These are phyloP conservation scores for Pachysandra terminalis DNA, from an alignment of 164 flowering plant species.

Conservation along the genomic window DNA sequence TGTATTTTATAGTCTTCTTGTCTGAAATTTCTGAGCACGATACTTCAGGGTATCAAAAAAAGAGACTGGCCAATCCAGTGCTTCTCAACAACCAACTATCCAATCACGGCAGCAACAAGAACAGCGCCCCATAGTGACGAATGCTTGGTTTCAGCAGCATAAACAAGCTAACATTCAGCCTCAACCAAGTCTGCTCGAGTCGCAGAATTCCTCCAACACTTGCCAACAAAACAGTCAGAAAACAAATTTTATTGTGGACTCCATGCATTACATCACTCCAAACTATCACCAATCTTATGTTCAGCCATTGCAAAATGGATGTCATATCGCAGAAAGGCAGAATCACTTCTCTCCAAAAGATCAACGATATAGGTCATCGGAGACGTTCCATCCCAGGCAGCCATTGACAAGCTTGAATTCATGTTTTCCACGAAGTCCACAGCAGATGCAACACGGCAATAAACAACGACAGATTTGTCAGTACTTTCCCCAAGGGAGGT, in stretches of 20 bases:
- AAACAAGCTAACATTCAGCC: not conserved
- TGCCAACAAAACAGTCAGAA: not conserved
- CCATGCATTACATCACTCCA: no score
- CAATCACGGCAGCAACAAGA: conserved; percentile 4
- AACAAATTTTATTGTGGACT: not conserved
- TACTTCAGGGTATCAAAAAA: conserved; percentile 11
- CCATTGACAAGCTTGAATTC: conserved; percentile 22
- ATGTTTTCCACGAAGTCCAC: conserved; percentile 5
- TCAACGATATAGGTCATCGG: conserved; percentile 1
- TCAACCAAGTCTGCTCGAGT: not conserved
- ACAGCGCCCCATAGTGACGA: not conserved
- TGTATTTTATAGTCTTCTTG: no score
- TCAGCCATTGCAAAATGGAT: no score
- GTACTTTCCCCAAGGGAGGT: conserved; percentile 47
- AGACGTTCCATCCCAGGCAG: conserved; percentile 9
- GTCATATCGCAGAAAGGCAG: not conserved
- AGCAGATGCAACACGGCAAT: conserved; percentile 7
- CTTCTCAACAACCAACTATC: not conserved
- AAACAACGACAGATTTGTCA: conserved; percentile 32
- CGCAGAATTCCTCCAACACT: no score
- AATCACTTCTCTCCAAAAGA: not conserved
- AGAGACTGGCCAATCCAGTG: not conserved
- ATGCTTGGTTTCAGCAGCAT: not conserved
- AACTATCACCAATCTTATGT: no score
- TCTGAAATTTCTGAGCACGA: no score